Conservation (phyloP, 768 basidiomycete species). For the Tylopilus balloui region DNA sequence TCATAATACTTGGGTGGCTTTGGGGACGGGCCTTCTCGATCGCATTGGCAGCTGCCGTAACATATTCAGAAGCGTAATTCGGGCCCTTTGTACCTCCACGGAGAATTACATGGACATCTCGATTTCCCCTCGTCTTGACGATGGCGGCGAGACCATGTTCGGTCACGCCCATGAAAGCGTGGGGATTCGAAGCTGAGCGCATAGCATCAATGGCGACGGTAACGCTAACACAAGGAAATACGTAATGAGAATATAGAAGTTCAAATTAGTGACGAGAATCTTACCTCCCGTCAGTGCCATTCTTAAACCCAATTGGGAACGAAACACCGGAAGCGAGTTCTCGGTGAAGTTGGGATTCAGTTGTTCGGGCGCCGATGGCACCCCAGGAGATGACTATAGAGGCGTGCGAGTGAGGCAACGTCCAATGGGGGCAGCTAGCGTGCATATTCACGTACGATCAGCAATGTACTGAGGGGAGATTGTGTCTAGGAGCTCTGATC, state of each 20-base stretch:
- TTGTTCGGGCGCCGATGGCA: conserved; percentile 95
- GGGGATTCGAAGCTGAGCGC: conserved; percentile 85
- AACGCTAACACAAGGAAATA: conserved; percentile 42
- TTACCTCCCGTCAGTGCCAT: conserved; percentile 91
- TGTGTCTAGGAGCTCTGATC: conserved; percentile 88
- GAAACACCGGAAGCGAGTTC: conserved; percentile 95
- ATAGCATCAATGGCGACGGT: conserved; percentile 95
- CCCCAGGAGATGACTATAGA: conserved; percentile 77
- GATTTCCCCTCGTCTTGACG: conserved; percentile 81
- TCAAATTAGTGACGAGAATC: background rate
- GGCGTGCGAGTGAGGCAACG: background rate
- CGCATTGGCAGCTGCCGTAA: conserved; percentile 54
- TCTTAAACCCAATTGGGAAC: conserved; percentile 99
- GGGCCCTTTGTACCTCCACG: conserved; percentile 90
- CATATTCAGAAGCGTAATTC: conserved; percentile 76
- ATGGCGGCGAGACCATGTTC: conserved; percentile 90
- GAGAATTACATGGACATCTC: conserved; percentile 93
- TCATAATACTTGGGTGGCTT: conserved; percentile 69
- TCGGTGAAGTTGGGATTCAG: conserved; percentile 95
- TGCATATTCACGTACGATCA: conserved; percentile 56
- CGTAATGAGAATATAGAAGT: conserved; percentile 1
- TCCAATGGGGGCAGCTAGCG: background rate
- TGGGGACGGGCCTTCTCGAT: conserved; percentile 60
- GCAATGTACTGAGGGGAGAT: conserved; percentile 80
- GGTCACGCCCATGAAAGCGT: conserved; percentile 94